Evolutionary conservation across 805 yeast species (phyloP).

Genomic region (Metschnikowia henanensis): DNA sequence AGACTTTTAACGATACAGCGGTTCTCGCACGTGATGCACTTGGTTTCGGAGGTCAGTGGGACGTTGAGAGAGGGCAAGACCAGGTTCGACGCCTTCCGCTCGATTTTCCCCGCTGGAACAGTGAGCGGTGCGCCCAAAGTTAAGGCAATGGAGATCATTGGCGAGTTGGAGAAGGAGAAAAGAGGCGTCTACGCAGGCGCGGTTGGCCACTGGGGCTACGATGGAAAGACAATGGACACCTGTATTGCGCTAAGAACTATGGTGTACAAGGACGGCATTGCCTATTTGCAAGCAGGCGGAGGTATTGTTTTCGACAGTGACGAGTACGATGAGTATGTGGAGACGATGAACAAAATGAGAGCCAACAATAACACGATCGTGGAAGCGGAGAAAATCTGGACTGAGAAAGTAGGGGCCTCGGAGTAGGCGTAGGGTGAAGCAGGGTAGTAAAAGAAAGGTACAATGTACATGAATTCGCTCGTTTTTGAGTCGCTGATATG

Average conservation of each 20-base stretch:
- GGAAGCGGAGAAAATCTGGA: conserved; percentile 88
- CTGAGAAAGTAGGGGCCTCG: conserved; percentile 35
- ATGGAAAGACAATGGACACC: conserved; percentile 93
- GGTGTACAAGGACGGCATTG: conserved; percentile 89
- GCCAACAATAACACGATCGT: conserved; percentile 88
- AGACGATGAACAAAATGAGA: conserved; percentile 96
- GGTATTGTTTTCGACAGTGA: conserved; percentile 97
- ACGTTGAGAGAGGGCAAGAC: conserved; percentile 79
- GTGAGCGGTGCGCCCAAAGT: conserved; percentile 99
- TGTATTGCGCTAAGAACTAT: conserved; percentile 97
- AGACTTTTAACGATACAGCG: conserved; percentile 86
- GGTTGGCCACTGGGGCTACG: conserved; percentile 97
- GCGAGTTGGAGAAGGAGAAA: conserved; percentile 85
- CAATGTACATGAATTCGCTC: no score
- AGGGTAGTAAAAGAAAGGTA: no score
- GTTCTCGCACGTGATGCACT: conserved; percentile 95
- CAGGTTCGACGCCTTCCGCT: conserved; percentile 95
- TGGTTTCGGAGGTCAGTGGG: conserved; percentile 94
- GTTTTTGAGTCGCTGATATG: no score
- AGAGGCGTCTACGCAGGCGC: conserved; percentile 99
- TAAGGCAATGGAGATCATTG: conserved; percentile 92
- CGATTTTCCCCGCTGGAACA: conserved; percentile 99
- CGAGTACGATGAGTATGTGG: conserved; percentile 92
- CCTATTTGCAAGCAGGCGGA: conserved; percentile 98
- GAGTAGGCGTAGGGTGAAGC: no score